Base-by-base conservation (phyloP, 352 stramenopile genomes). In the Phytopythium aichiense region DNA sequence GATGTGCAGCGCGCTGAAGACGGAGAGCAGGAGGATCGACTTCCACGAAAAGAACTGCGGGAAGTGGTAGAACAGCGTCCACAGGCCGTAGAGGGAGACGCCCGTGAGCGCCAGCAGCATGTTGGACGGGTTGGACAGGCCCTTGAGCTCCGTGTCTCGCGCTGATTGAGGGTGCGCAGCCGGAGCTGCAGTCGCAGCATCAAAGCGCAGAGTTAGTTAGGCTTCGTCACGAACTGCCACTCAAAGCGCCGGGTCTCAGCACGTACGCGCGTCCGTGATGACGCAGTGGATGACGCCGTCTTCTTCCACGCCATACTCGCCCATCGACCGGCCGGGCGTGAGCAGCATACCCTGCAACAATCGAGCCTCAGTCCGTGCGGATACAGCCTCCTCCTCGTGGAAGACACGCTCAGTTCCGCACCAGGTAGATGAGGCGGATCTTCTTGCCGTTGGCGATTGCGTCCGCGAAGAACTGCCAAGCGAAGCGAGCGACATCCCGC, bases 1-100 rank as follows among this genome's bases (percentile, higher is more conserved):
- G 48, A 91, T 65, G 69, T 93, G 81, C 61, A 75, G 64, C 38
- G 71, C 67, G 22, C 78, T 93, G 56, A 93, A 76, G 28, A 84
- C 30, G 22, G 74, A 68, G 25, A 93, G 69, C 65, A 93, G n/a
- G n/a, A 84, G 53, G 57, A 86, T 76, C 31, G 80, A 76, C 60
- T 87, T 91, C 84, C 81, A 91, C 33, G 81, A 81, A 53, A 91
- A 91, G 5, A 89, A 70, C 52, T 93, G 76, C 33, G 84, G 84
- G 60, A 85, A 88, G 67, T 93, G 77, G 63, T 91, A 91, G 43
- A 91, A 73, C n/a, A 89, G 62, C 56, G 81, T 89, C 84, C 84
- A 93, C 18, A 93, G 53, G 4, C 81, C 77, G 51, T 90, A 93
- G 38, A 93, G 69, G 23, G 84, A 72, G 16, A 88, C 51, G 16